Base-by-base conservation (phyloP, 352 stramenopile genomes). In the Globisporangium recalcitrans region DNA sequence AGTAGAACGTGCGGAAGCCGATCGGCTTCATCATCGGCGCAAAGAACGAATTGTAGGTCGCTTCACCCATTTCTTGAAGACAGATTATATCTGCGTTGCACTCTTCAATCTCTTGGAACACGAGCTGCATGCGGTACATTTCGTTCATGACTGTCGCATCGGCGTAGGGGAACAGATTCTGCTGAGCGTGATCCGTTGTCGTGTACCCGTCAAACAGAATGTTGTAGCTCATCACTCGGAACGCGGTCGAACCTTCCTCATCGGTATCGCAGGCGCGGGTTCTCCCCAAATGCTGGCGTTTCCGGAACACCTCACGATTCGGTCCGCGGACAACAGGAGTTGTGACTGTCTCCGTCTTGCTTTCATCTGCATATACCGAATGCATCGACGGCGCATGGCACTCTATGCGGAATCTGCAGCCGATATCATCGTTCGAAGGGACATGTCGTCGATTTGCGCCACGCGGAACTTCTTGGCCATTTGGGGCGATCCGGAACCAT, bases 151-250 rank as follows among this genome's bases (percentile, higher is more conserved):
- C 51, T 13, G 65, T 63, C 3, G 67, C 60, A 11, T 74, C 63
- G 3, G 73, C 80, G 58, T 90, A 90, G 49, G 77, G 67, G 58
- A 90, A 93, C 64, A 93, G 62, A 27, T 76, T 80, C 51, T 72
- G 70, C 63, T 84, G 70, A 24, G 75, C 70, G 27, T 82, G 77
- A 14, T 77, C 57, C 4, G 82, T 85, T 1, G 71, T 82, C 26
- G 81, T 82, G 51, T 92, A 93, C 3, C 84, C 83, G 40, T 85
- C 74, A 56, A 81, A 93, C 13, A 93, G 42, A 24, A 93, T 73
- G 54, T 93, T 93, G 66, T 93, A 93, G 55, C 70, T 88, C 85
- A 93, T 91, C 13, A 93, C 73, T 48, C 85, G 82, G 48, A 91
- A 85, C 4, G 65, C 68, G 11, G 46, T 8, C 51, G 52, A 57